Conservation (phyloP, 2,329 filamentous ascomycete species). For the Arthroderma sp. region DNA sequence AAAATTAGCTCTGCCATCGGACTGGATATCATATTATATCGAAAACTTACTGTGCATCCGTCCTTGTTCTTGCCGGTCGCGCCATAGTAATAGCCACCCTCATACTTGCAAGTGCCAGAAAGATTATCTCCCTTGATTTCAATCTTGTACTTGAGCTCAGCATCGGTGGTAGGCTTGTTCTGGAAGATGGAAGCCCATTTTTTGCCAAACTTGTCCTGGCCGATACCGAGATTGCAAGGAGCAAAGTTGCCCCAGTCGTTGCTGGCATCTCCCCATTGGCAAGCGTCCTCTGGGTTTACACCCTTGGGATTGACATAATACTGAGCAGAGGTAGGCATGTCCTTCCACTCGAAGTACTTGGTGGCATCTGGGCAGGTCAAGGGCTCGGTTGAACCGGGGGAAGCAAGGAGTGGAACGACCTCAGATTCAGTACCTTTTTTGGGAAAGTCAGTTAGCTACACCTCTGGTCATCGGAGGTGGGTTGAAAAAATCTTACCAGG, state of each 20-base stretch:
- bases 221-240: conserved; percentile 73
- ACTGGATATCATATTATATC: neutral
- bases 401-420: conserved; percentile 59
- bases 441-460: neutral
- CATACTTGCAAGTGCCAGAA: conserved; percentile 50
- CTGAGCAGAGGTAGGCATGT: conserved; percentile 68
- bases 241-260: conserved; percentile 65
- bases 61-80: conserved; percentile 35
- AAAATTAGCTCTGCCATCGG: neutral
- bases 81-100: conserved; percentile 49
- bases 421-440: conserved; percentile 58
- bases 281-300: conserved; percentile 51
- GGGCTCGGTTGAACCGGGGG: conserved; percentile 44
- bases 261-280: conserved; percentile 58
- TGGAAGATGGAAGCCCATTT: conserved; percentile 77
- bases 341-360: conserved; percentile 67
- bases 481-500: conserved; percentile 46
- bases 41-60: conserved; percentile 67
- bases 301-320: conserved; percentile 92
- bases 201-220: conserved; percentile 47
- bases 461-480: neutral
- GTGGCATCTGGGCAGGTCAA: conserved; percentile 63
- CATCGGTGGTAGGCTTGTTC: conserved; percentile 62
- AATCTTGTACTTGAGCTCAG: conserved; percentile 64
- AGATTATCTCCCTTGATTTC: conserved; percentile 56